Evolutionary conservation across 441 rosid genomes (phyloP), one percentile per base, ranked within the genome.

Genomic region (Brassica balearica): DNA sequence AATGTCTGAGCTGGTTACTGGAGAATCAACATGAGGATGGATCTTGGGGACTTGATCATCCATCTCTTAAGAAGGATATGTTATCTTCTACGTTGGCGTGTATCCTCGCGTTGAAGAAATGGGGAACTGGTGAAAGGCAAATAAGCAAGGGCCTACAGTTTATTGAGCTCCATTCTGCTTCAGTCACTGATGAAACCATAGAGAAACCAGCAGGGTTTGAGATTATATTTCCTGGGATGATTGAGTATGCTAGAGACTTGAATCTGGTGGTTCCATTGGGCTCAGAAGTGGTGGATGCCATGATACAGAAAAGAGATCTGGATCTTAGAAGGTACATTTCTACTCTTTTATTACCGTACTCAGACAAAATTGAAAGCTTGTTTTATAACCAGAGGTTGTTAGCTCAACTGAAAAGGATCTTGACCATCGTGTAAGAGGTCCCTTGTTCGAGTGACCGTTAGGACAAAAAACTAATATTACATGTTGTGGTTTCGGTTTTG

Each of bases 191-290:
- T 82, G 88, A 88, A 64, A 87, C 80, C 56, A 88, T 88, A 56
- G 80, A 74, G 55, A 77, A 81, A 0, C 96, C 97, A 2, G 63
- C 86, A 66, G 99, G 99, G 66, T 95, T 91, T 80, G 89, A 93
- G 75, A 84, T 90, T 72, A 87, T 86, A 80, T 90, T 95, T 80
- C 84, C 98, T 22, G 91, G 90, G 74, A 91, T 94, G 97, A 82
- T 94, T 61, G 89, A 88, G 59, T 86, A 77, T 72, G 93, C 95
- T 71, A 86, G 80, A 83, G 83, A 83, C 29, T 79, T 92, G 86
- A 83, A 86, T 70, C 82, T 94, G 86, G 84, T 72, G 65, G 82
- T 94, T 38, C 97, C 95, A 20, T 69, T 92, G 83, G 76, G 67
- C 61, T 74, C 91, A 19, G 69, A 75, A 8, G 87, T 85, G 48